Evolutionary conservation across 2,329 filamentous ascomycete species (phyloP).

Genomic region (Trichoderma atroviride): DNA sequence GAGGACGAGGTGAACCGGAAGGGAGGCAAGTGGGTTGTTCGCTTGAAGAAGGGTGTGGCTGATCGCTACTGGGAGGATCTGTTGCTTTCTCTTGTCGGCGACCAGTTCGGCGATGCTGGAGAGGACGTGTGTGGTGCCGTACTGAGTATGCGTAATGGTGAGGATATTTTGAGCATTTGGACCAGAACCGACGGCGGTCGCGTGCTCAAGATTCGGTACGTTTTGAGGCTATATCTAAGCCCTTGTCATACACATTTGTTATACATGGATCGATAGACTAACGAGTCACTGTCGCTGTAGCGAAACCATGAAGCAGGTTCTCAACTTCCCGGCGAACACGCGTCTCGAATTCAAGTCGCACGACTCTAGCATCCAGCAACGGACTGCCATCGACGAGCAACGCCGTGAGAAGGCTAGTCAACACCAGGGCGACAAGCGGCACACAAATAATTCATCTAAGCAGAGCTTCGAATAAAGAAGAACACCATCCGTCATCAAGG

Average conservation of each 20-base stretch:
- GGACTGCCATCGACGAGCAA: conserved; percentile 86
- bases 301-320: conserved; percentile 89
- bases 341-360: conserved; percentile 95
- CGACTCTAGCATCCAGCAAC: conserved; percentile 91
- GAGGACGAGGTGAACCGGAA: conserved; percentile 96
- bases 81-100: conserved; percentile 84
- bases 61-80: conserved; percentile 98
- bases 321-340: conserved; percentile 84
- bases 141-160: conserved; percentile 88
- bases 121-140: conserved; percentile 96
- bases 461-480: conserved; percentile 38
- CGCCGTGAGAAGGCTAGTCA: conserved; percentile 77
- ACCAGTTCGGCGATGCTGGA: conserved; percentile 88
- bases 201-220: conserved; percentile 91
- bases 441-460: conserved; percentile 37
- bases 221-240: background rate
- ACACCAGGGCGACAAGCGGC: conserved; percentile 47
- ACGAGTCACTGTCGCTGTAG: conserved; percentile 47
- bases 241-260: background rate
- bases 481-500: background rate
- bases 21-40: conserved; percentile 96
- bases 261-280: background rate
- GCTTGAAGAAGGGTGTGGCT: conserved; percentile 94
- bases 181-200: conserved; percentile 89
- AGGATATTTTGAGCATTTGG: conserved; percentile 98